Evolutionary conservation across 2,329 filamentous ascomycete species (phyloP).

Genomic region (Chaetomium strumarium): DNA sequence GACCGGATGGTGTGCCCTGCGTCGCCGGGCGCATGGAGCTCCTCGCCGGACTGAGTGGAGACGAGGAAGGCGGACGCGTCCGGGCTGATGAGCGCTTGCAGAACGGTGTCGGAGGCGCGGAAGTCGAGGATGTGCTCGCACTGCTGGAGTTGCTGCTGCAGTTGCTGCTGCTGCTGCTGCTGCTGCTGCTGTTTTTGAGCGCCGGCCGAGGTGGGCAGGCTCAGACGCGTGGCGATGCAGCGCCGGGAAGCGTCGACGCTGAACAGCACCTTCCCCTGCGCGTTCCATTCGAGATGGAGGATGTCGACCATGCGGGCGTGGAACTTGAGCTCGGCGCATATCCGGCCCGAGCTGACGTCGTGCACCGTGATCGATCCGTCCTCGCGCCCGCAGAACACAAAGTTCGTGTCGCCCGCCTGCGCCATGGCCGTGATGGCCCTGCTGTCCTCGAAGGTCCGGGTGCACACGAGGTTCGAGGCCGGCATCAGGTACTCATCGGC

Average conservation of each 20-base stretch:
- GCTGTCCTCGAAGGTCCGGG: slow-evolving; percentile 15
- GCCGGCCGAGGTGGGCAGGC: slow-evolving; percentile 2
- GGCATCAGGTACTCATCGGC: slow-evolving; percentile 14
- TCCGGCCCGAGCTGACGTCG: slow-evolving; percentile 14
- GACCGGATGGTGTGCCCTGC: background rate
- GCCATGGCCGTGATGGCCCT: slow-evolving; percentile 16
- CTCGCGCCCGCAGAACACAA: slow-evolving; percentile 17
- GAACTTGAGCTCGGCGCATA: slow-evolving; percentile 13
- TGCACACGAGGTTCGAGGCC: slow-evolving; percentile 15
- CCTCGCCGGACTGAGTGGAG: slow-evolving; percentile 11
- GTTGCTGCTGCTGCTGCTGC: slow-evolving; percentile 14
- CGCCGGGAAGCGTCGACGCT: slow-evolving; percentile 15
- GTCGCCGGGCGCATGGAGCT: slow-evolving; percentile 2
- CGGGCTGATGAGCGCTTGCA: slow-evolving; percentile 13
- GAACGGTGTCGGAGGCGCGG: slow-evolving; percentile 12
- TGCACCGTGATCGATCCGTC: slow-evolving; percentile 19
- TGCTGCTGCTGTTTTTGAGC: slow-evolving; percentile 1
- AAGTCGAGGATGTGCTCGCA: slow-evolving; percentile 14
- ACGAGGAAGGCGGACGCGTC: slow-evolving; percentile 12
- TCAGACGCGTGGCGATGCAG: slow-evolving; percentile 11
- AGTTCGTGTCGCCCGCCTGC: slow-evolving; percentile 14
- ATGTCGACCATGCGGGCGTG: slow-evolving; percentile 18
- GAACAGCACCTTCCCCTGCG: slow-evolving; percentile 13
- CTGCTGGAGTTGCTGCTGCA: background rate
- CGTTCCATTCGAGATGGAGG: slow-evolving; percentile 18